Evolutionary conservation across 2,329 filamentous ascomycete species (phyloP).

Genomic region (Talaromyces sp.): DNA sequence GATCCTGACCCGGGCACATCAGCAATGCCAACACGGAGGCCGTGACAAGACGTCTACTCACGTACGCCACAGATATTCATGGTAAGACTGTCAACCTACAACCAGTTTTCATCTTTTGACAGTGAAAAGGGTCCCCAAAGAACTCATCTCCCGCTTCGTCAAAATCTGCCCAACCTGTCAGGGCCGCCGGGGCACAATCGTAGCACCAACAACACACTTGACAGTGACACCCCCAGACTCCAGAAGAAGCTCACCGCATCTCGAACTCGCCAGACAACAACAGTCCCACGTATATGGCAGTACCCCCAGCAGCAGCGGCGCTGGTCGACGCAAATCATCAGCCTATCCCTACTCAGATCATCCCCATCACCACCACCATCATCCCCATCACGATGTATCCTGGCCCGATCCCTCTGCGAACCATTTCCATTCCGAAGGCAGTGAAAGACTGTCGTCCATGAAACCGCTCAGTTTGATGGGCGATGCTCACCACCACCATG

Average conservation of each 20-base stretch:
- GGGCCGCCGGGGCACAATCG: conserved; percentile 36
- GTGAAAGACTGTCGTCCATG: background rate
- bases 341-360: background rate
- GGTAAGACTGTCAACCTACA: conserved; percentile 29
- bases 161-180: conserved; percentile 48
- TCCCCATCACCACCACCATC: background rate
- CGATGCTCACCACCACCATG: background rate
- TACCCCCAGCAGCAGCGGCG: background rate
- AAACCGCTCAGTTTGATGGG: background rate
- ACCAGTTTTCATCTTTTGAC: background rate
- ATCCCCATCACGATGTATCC: background rate
- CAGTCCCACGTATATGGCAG: conserved; percentile 14
- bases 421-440: background rate
- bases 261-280: conserved; percentile 28
- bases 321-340: conserved; percentile 1
- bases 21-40: conserved; percentile 48
- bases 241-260: conserved; percentile 31
- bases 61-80: conserved; percentile 46
- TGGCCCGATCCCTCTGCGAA: background rate
- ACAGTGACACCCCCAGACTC: conserved; percentile 39
- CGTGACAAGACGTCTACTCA: conserved; percentile 50
- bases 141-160: conserved; percentile 48
- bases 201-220: conserved; percentile 26
- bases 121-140: conserved; percentile 44
- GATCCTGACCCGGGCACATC: conserved; percentile 46